Base-by-base conservation (phyloP, 345 rosid species). In the Brassica nigra region DNA sequence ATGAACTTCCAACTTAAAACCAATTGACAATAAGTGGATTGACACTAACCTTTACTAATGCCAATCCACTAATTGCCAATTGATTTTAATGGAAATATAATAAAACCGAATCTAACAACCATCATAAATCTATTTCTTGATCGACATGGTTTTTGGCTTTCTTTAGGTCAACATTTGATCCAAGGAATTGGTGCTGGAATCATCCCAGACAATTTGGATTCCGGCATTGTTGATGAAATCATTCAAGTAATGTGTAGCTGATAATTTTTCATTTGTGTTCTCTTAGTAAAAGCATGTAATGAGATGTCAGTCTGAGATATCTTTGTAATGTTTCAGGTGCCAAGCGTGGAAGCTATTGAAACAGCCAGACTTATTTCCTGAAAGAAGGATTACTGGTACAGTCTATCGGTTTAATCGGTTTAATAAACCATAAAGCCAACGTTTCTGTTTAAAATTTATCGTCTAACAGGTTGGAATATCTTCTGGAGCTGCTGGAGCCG, bases 301-400 rank as follows among this genome's bases (percentile, higher is more conserved):
- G 71, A 34, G 5, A 64, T 54, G 55, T 30, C 49, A 42, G 16
- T 37, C 10, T 37, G 42, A 37, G 42, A 37, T 37, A 31, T 39
- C 33, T 49, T 47, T 64, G 47, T 34, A 7, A 66, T 52, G 8
- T 10, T 8, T 64, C 23, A 86, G 91, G 78, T 88, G 66, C 79
- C 86, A 11, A 81, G 91, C 1, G 67, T 71, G 58, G 88, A 88
- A 30, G 77, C 91, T 18, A 86, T 86, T 68, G 90, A 87, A 79
- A 85, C 87, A 62, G 87, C 91, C n/a, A 86, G 61, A 66, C 85
- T 73, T 47, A 85, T 88, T 34, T 88, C n/a, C 36, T 84, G 81
- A 86, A 75, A 83, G 91, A 88, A 87, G 91, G 91, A 30, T 81
- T 88, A 63, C 82, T 88, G 84, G 91, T 88, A 82, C 49, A 47